phyloP scores from a whole-genome alignment of 1,139 yeast genomes.

The Pichia norvegensis region DNA sequence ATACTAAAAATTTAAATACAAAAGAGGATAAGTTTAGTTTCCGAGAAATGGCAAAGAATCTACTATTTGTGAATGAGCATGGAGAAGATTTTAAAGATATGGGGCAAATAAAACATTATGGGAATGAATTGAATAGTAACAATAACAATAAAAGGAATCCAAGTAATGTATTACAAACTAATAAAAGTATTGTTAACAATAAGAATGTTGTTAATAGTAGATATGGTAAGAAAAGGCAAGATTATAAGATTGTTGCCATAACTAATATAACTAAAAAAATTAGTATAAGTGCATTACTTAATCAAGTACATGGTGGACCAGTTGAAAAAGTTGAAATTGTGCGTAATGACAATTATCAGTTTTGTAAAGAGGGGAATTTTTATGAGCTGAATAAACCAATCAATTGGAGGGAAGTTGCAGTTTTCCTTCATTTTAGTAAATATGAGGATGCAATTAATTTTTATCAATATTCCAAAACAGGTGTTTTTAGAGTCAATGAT shows the following conservation, averaged over 20 bases:
- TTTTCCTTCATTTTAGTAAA: slow-evolving; percentile 49
- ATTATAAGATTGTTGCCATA: slow-evolving; percentile 26
- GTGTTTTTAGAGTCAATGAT: slow-evolving; percentile 60
- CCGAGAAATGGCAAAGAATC: not conserved
- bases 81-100: not conserved
- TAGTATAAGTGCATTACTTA: slow-evolving; percentile 44
- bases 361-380: slow-evolving; percentile 4
- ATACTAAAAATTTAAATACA: not conserved
- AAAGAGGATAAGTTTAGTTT: slow-evolving; percentile 1
- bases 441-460: slow-evolving; percentile 52
- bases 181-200: slow-evolving; percentile 7
- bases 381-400: slow-evolving; percentile 13
- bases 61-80: not conserved
- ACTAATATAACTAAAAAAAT: slow-evolving; percentile 33
- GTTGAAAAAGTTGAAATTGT: slow-evolving; percentile 41
- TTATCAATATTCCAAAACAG: slow-evolving; percentile 45
- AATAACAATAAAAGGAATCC: not conserved
- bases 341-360: slow-evolving; percentile 13
- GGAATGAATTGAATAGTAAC: no score
- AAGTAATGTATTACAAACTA: slow-evolving; percentile 1
- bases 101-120: no score
- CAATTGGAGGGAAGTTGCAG: slow-evolving; percentile 20
- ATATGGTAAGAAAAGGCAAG: not conserved
- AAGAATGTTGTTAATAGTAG: not conserved
- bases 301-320: slow-evolving; percentile 70